Evolutionary conservation across 495 filamentous ascomycete genomes (phyloP).

Genomic region (Tetracladium setigerum): DNA sequence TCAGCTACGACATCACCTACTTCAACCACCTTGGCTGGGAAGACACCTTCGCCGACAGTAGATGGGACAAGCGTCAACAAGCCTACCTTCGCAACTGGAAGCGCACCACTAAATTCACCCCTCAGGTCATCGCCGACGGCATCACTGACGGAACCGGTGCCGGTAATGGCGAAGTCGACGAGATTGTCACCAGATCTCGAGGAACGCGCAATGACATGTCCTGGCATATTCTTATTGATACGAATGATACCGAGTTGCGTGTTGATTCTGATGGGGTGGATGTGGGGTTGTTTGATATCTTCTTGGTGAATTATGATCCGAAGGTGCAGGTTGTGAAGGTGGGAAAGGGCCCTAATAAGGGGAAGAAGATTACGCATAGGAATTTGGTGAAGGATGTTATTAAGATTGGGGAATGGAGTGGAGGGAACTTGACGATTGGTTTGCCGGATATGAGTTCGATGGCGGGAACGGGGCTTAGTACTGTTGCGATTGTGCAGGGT

Average conservation of each 20-base stretch:
- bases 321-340: slow-evolving; percentile 14
- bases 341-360: slow-evolving; percentile 18
- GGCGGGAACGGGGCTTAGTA: background rate
- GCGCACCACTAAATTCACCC: slow-evolving; percentile 13
- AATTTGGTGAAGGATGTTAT: slow-evolving; percentile 13
- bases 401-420: slow-evolving; percentile 19
- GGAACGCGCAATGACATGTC: background rate
- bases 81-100: slow-evolving; percentile 12
- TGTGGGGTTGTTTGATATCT: slow-evolving; percentile 5
- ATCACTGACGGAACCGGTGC: slow-evolving; percentile 12
- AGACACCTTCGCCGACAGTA: slow-evolving; percentile 10
- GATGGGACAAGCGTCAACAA: slow-evolving; percentile 12
- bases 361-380: slow-evolving; percentile 13
- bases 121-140: slow-evolving; percentile 17
- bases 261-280: slow-evolving; percentile 12
- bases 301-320: slow-evolving; percentile 12
- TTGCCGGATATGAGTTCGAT: slow-evolving; percentile 10
- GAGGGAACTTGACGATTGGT: slow-evolving; percentile 13
- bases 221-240: slow-evolving; percentile 14
- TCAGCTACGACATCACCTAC: slow-evolving; percentile 18
- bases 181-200: background rate
- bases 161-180: slow-evolving; percentile 3
- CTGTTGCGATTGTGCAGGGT: slow-evolving; percentile 14
- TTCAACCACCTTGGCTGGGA: slow-evolving; percentile 20
- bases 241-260: slow-evolving; percentile 13